Conservation (phyloP, 179 eudicot species). For the Beta lomatogona region DNA sequence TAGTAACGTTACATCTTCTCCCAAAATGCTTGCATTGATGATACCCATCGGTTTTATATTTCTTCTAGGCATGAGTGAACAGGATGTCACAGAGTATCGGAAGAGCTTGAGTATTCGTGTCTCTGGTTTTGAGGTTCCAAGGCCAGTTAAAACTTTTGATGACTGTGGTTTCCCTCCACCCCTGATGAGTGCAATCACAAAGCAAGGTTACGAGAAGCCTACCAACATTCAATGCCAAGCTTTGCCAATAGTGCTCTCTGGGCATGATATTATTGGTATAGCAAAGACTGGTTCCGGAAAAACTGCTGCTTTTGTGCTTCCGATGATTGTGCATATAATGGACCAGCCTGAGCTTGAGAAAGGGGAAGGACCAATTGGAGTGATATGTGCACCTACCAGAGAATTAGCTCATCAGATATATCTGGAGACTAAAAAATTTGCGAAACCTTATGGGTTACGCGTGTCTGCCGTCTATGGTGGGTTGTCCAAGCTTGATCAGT, state of each 20-base stretch:
- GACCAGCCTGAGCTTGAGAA: slow-evolving; percentile 92
- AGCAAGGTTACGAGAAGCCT: slow-evolving; percentile 93
- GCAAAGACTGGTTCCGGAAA: slow-evolving; percentile 99
- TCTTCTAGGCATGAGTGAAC: slow-evolving; percentile 81
- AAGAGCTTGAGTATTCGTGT: slow-evolving; percentile 75
- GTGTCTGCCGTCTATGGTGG: slow-evolving; percentile 98
- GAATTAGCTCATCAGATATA: slow-evolving; percentile 98
- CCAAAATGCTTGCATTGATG: not conserved
- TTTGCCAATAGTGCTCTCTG: slow-evolving; percentile 84
- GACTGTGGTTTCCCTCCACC: slow-evolving; percentile 80
- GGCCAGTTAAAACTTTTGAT: slow-evolving; percentile 83
- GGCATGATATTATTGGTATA: slow-evolving; percentile 87
- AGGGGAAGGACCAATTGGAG: slow-evolving; percentile 97
- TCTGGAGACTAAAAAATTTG: slow-evolving; percentile 87
- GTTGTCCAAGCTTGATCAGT: slow-evolving; percentile 95
- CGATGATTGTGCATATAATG: slow-evolving; percentile 96
- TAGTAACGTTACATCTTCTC: not conserved
- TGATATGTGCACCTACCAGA: slow-evolving; percentile 96
- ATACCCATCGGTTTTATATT: not conserved
- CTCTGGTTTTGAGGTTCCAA: slow-evolving; percentile 94
- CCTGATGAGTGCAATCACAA: slow-evolving; percentile 72
- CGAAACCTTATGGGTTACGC: slow-evolving; percentile 74
- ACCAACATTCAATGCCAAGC: slow-evolving; percentile 96
- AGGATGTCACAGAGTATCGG: slow-evolving; percentile 74
- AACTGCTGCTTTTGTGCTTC: slow-evolving; percentile 97